Evolutionary conservation across 257 asterid species (phyloP).

Genomic region (Rubia yunnanensis): DNA sequence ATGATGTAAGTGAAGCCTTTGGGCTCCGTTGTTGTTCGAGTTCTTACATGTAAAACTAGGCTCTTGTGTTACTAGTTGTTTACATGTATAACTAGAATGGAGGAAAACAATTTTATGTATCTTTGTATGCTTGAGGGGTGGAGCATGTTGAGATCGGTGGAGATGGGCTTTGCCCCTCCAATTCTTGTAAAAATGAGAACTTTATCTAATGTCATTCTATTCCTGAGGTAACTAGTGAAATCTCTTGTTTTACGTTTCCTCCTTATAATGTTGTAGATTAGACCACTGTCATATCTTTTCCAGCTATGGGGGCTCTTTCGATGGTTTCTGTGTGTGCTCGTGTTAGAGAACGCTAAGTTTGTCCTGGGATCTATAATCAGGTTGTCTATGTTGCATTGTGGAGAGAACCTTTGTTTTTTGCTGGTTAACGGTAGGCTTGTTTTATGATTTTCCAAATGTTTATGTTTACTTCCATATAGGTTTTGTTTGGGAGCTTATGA

Average conservation of each 20-base stretch:
- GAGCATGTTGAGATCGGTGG: constrained; percentile 9
- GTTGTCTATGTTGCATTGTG: too few relatives aligned
- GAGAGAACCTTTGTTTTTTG: background rate
- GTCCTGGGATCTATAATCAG: background rate
- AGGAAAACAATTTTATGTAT: constrained; percentile 1
- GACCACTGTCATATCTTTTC: background rate
- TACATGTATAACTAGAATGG: constrained; percentile 16
- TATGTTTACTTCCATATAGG: background rate
- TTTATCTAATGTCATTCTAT: constrained; percentile 15
- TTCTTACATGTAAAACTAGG: constrained; percentile 17
- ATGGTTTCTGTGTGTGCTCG: background rate
- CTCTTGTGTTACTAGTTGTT: constrained; percentile 8
- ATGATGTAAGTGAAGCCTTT: constrained; percentile 6
- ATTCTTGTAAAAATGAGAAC: constrained; percentile 18
- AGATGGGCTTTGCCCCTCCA: constrained; percentile 12
- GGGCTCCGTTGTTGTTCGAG: constrained; percentile 2
- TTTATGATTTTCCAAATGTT: too few relatives aligned
- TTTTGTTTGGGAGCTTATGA: background rate
- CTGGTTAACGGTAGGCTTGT: too few relatives aligned
- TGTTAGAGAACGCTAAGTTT: background rate
- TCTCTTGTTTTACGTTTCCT: background rate
- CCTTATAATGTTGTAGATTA: background rate
- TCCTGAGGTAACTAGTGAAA: constrained; percentile 1
- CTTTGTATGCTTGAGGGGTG: constrained; percentile 3
- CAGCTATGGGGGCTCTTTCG: background rate